phyloP scores from a whole-genome alignment of 331 rosid species.

The Ulmus americana region DNA sequence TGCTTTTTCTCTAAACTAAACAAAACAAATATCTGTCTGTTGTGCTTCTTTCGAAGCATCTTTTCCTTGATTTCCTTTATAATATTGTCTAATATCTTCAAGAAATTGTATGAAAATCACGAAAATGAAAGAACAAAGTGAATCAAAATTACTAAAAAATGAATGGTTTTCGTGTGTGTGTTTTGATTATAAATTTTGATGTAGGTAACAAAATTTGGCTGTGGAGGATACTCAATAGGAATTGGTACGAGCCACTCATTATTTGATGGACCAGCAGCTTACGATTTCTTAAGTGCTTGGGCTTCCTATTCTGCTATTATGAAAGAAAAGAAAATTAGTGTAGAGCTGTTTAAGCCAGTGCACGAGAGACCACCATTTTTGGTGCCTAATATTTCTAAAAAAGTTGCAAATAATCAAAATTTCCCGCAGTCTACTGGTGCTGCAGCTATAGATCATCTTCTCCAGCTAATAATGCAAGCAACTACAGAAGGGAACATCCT shows the following conservation, averaged over 20 bases:
- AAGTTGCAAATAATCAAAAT: conserved; percentile 1
- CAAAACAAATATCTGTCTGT: too few relatives aligned
- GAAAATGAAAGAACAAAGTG: too few relatives aligned
- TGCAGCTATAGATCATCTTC: conserved; percentile 57
- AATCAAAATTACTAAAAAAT: too few relatives aligned
- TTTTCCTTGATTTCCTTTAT: not conserved
- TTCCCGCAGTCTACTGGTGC: conserved; percentile 18
- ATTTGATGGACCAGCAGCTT: conserved; percentile 69
- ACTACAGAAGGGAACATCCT: conserved; percentile 13
- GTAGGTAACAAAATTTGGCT: conserved; percentile 68
- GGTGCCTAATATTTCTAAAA: conserved; percentile 7
- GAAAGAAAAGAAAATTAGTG: conserved; percentile 15
- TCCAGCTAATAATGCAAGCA: conserved; percentile 57
- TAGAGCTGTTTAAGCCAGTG: conserved; percentile 39
- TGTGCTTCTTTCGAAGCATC: too few relatives aligned
- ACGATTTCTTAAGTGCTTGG: conserved; percentile 61
- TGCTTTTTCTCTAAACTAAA: conserved; percentile 21
- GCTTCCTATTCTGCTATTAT: conserved; percentile 46
- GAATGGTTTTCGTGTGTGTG: too few relatives aligned
- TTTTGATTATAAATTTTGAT: not conserved
- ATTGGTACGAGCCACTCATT: conserved; percentile 67
- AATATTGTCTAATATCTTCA: not conserved
- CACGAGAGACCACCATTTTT: conserved; percentile 53
- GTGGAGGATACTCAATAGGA: conserved; percentile 74
- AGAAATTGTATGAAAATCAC: not conserved